Conservation (phyloP, 352 stramenopile species). For the Phytophthora europaea region DNA sequence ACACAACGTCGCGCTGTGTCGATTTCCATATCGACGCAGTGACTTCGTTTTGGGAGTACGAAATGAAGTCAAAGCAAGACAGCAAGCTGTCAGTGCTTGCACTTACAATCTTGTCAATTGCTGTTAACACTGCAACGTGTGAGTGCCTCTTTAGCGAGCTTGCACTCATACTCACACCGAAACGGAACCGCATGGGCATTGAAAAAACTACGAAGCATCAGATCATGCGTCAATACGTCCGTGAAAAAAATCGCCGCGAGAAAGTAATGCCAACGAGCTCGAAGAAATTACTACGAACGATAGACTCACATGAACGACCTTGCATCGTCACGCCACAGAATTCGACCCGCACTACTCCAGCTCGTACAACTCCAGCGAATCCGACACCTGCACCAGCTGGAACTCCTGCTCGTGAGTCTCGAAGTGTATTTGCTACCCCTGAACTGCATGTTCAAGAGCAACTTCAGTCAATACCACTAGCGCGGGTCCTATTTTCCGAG, state of each 20-base stretch:
- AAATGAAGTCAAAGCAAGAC: not conserved
- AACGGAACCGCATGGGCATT: slow-evolving; percentile 9
- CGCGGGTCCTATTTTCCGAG: no score
- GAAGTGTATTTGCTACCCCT: not conserved
- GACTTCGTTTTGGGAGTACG: slow-evolving; percentile 1
- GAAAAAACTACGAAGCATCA: slow-evolving; percentile 10
- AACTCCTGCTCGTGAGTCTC: slow-evolving; percentile 1
- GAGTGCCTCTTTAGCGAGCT: slow-evolving; percentile 39
- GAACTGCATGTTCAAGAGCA: no score
- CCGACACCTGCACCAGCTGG: not conserved
- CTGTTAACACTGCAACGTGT: slow-evolving; percentile 41
- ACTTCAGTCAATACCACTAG: no score
- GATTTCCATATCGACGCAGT: slow-evolving; percentile 5
- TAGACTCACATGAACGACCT: slow-evolving; percentile 2
- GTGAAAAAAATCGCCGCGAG: slow-evolving; percentile 6
- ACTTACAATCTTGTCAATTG: slow-evolving; percentile 26
- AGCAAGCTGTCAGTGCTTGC: slow-evolving; percentile 24
- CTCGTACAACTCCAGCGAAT: not conserved
- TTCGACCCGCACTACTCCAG: slow-evolving; percentile 2
- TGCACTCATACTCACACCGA: slow-evolving; percentile 23
- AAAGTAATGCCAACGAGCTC: slow-evolving; percentile 12
- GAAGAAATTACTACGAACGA: slow-evolving; percentile 3
- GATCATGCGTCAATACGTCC: no score
- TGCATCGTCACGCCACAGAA: slow-evolving; percentile 1
- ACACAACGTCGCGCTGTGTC: not conserved